Base-by-base conservation (phyloP, 2,329 filamentous ascomycete species). In the Didymella lethalis region DNA sequence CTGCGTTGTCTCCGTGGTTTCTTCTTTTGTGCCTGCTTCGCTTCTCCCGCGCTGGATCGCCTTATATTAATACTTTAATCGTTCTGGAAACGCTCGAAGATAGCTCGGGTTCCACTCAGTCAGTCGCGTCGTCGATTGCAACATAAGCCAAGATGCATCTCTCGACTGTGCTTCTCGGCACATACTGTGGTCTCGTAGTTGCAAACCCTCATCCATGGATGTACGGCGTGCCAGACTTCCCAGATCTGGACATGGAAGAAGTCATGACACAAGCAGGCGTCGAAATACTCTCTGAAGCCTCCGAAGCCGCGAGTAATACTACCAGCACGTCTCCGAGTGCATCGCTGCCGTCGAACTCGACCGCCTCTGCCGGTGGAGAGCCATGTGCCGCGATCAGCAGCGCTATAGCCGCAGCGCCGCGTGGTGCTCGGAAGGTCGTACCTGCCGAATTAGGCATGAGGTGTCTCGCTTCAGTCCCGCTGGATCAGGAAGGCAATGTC, bases 381-480 rank as follows among this genome's bases (percentile, higher is more conserved):
- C 74, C 74, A 36, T 76, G 74, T 51, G 73, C 73, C 2, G 64
- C 73, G 4, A 62, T 76, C 43, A 73, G 65, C 45, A 68, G 64
- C 41, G 65, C 64, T 7, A 44, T 76, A 8, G 62, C 66, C 46
- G 67, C 71, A 28, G 48, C 74, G 23, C 70, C 70, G 12, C 48
- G 65, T 23, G 68, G 69, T 28, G 61, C 65, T 20, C 65, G 71
- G n/a, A 69, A 69, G 18, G 56, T 73, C 14, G 60, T 75, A 4
- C 68, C 74, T n/a, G 74, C 75, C n/a, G 70, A 76, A 29, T 55
- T 76, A 28, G 75, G 67, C 14, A 57, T 74, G 25, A 62, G 60
- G 25, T 79, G 77, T 61, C 54, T 78, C 16, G 63, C 71, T 44
- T 75, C 75, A 1, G 76, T 79, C 20, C 77, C 77, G 4, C 62